Percentiles rank a stretch among this genome's conserved stretches.
Evolutionary conservation across 306 rosid genomes (phyloP).

Genomic region (Nissolia schottii): DNA sequence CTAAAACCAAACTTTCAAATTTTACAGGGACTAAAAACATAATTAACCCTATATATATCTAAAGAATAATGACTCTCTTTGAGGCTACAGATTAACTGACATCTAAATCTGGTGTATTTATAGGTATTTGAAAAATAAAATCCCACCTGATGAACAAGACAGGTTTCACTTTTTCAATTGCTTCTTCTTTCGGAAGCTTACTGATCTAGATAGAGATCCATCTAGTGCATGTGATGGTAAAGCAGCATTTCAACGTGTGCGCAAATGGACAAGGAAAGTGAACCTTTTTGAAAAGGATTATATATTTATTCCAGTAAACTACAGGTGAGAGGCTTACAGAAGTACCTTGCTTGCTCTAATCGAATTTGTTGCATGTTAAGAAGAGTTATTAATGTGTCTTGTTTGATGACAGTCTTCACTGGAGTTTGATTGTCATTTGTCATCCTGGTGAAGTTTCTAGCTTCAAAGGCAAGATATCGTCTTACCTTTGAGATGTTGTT

Average conservation of each 20-base stretch:
- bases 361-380: slow-evolving; percentile 19
- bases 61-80: too few species aligned
- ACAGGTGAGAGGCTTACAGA: slow-evolving; percentile 43
- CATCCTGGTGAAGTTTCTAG: slow-evolving; percentile 58
- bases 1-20: too few species aligned
- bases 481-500: slow-evolving; percentile 17
- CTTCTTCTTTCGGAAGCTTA: slow-evolving; percentile 82
- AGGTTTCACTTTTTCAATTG: slow-evolving; percentile 69
- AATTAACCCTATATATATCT: too few species aligned
- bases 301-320: slow-evolving; percentile 63
- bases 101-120: slow-evolving; percentile 22
- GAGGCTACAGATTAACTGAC: slow-evolving; percentile 7
- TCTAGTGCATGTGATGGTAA: slow-evolving; percentile 53
- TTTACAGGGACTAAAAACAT: too few species aligned
- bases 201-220: slow-evolving; percentile 65
- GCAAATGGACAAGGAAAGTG: slow-evolving; percentile 73
- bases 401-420: slow-evolving; percentile 56
- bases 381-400: slow-evolving; percentile 10
- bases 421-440: slow-evolving; percentile 76
- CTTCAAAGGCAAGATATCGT: slow-evolving; percentile 42
- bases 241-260: slow-evolving; percentile 61
- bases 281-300: slow-evolving; percentile 62
- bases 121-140: slow-evolving; percentile 58
- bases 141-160: slow-evolving; percentile 34
- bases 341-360: slow-evolving; percentile 1